These are phyloP conservation scores for Hyphopichia khmerensis DNA, from an alignment of 1,139 yeast species.

Conservation along the genomic window DNA sequence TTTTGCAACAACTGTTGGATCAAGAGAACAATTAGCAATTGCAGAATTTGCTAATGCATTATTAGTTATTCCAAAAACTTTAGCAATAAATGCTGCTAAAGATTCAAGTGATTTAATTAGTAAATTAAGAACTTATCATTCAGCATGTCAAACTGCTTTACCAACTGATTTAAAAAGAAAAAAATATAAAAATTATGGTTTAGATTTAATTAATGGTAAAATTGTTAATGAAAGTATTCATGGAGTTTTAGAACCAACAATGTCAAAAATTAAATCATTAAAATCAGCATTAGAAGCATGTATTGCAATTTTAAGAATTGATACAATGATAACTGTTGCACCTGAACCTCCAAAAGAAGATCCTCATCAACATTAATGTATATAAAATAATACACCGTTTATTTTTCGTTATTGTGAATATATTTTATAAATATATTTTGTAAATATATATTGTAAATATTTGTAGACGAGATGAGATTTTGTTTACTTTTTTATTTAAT, in stretches of 20 bases:
- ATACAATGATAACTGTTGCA: conserved; percentile 95
- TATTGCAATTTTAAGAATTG: conserved; percentile 94
- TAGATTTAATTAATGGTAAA: conserved; percentile 88
- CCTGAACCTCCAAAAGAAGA: conserved; percentile 94
- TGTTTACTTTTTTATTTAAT: too few relatives aligned
- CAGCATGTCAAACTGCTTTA: conserved; percentile 87
- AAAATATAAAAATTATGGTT: conserved; percentile 85
- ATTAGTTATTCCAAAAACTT: conserved; percentile 90
- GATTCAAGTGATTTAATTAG: conserved; percentile 95
- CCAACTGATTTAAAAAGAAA: conserved; percentile 80
- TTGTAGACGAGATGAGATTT: too few relatives aligned
- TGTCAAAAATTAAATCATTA: conserved; percentile 87
- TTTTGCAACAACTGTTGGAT: conserved; percentile 96
- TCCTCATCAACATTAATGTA: conserved; percentile 63
- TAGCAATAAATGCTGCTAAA: conserved; percentile 97
- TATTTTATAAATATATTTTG: too few relatives aligned
- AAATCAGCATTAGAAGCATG: conserved; percentile 98
- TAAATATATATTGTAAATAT: too few relatives aligned
- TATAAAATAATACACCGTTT: too few relatives aligned
- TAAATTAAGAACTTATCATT: conserved; percentile 92
- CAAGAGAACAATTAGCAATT: conserved; percentile 96
- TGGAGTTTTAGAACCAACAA: conserved; percentile 95
- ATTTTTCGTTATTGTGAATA: too few relatives aligned
- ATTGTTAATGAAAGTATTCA: conserved; percentile 79
- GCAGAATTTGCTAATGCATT: conserved; percentile 95